Conservation (phyloP, 2,329 filamentous ascomycete species). For the Fusarium sp. region DNA sequence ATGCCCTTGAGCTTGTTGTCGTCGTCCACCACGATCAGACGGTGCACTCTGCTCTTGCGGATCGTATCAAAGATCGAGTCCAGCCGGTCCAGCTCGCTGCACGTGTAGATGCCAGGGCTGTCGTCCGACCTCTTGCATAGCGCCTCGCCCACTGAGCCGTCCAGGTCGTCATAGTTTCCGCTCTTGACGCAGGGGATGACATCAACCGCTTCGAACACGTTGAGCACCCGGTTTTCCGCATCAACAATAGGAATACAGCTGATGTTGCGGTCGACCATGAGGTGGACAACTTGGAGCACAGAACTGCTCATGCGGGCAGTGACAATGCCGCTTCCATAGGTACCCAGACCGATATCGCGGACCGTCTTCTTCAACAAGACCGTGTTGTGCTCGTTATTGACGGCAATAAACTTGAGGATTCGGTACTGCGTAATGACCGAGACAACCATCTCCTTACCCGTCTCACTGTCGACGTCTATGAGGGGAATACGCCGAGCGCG, state of each 20-base stretch:
- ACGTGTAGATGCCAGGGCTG: slow-evolving; percentile 96
- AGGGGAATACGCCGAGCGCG: slow-evolving; percentile 92
- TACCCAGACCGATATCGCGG: slow-evolving; percentile 82
- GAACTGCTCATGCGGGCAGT: slow-evolving; percentile 88
- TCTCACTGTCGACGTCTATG: slow-evolving; percentile 93
- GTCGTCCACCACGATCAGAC: slow-evolving; percentile 92
- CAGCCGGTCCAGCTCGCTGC: slow-evolving; percentile 86
- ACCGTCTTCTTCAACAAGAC: slow-evolving; percentile 88
- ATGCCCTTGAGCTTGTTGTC: slow-evolving; percentile 85
- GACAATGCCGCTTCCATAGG: slow-evolving; percentile 76
- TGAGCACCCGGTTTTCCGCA: slow-evolving; percentile 76
- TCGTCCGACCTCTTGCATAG: slow-evolving; percentile 86
- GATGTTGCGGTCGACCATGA: slow-evolving; percentile 91
- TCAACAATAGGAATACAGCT: slow-evolving; percentile 95
- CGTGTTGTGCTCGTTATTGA: slow-evolving; percentile 86
- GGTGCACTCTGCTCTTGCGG: slow-evolving; percentile 91
- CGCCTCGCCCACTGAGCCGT: slow-evolving; percentile 85
- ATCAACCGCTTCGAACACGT: slow-evolving; percentile 97
- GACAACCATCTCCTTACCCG: slow-evolving; percentile 87
- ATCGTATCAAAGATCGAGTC: slow-evolving; percentile 98
- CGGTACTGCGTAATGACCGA: slow-evolving; percentile 98
- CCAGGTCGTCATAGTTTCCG: slow-evolving; percentile 88
- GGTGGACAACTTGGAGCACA: slow-evolving; percentile 92
- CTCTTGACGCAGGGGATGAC: slow-evolving; percentile 96
- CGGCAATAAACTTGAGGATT: slow-evolving; percentile 97